Evolutionary conservation across 2,329 filamentous ascomycete genomes (phyloP).

Genomic region (Alternaria arborescens): DNA sequence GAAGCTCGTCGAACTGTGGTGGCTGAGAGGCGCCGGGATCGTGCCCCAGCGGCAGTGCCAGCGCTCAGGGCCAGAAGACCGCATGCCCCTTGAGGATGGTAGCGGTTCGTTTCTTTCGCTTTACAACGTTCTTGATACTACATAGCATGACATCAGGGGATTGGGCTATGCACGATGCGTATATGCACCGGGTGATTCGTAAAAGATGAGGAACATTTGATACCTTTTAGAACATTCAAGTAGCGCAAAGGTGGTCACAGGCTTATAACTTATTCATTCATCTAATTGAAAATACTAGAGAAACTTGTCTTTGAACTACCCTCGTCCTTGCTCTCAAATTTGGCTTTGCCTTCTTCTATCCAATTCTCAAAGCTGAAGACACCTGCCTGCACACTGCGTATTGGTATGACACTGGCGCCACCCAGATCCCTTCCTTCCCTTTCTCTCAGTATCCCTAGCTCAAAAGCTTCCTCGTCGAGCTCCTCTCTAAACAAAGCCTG

Average conservation of each 20-base stretch:
- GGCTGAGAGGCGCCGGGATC: background rate
- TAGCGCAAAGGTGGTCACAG: background rate
- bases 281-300: constrained; percentile 22
- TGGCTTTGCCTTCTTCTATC: constrained; percentile 71
- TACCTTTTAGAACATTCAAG: background rate
- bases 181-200: background rate
- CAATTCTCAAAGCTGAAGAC: constrained; percentile 73
- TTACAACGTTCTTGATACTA: background rate
- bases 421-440: constrained; percentile 54
- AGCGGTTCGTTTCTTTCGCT: background rate
- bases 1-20: background rate
- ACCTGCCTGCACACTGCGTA: constrained; percentile 70
- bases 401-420: constrained; percentile 65
- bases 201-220: background rate
- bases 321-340: constrained; percentile 45
- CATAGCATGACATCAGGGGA: background rate
- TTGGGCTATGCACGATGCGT: background rate
- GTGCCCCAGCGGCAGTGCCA: background rate
- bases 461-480: constrained; percentile 24
- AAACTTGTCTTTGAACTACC: constrained; percentile 27
- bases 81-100: background rate
- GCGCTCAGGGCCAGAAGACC: background rate
- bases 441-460: constrained; percentile 23
- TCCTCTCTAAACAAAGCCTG: constrained; percentile 25
- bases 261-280: background rate